Base-by-base conservation (phyloP, 768 basidiomycete genomes). In the Boletus subcaerulescens region DNA sequence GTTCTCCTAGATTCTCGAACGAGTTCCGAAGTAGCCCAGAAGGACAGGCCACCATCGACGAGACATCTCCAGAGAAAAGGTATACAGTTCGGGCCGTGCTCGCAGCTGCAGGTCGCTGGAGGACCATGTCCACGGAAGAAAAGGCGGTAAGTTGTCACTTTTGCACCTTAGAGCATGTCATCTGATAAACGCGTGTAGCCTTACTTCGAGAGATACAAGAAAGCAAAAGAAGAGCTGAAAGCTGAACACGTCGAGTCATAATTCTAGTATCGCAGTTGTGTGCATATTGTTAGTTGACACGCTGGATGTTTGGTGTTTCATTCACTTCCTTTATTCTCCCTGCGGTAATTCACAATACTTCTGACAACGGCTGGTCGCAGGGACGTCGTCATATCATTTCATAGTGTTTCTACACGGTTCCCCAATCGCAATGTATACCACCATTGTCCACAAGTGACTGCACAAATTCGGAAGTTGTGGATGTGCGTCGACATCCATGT, bases 61-160 rank as follows among this genome's bases (percentile, higher is more conserved):
- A 56, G 22, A 55, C 39, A 8, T 17, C 32, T 15, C 39, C 48
- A 26, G 55, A 51, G 5, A 54, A 53, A 36, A 53, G 4, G 1
- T 35, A 43, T 14, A 0, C 17, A 0, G 22, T 62, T 40, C 58
- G 60, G 5, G 43, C 56, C 12, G 31, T 56, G 4, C 13, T 56
- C 32, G 58, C 55, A 14, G 66, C 65, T 20, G 74, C 36, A 15
- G 50, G 38, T 5, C 63, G 59, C 14, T 76, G 74, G 74, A 62
- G 55, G 15, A 58, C 60, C 26, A 59, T 76, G 69, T 61, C 70
- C 8, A 13, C 43, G 2, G 63, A 61, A n/a, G 72, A 73, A 51
- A 74, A 71, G 56, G 59, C 61, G 9, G 74, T 73, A 36, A 32
- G 65, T 54, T 24, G 2, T 17, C 12, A 2, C 50, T 29, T 39